These are phyloP conservation scores for Cyberlindnera xishuangbannaensis DNA, from an alignment of 805 yeast species.

Conservation along the genomic window DNA sequence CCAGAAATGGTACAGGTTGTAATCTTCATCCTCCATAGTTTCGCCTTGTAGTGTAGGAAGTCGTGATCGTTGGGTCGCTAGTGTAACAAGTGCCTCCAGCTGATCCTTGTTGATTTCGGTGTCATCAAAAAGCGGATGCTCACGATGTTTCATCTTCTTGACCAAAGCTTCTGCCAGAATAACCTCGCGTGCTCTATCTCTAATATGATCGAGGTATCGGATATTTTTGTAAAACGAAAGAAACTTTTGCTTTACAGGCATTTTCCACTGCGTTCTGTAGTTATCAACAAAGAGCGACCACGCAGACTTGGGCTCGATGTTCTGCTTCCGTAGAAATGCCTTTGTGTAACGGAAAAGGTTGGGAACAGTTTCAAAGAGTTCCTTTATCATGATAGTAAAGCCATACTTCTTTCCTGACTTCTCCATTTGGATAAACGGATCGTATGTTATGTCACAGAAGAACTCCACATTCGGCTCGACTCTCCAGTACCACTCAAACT, in stretches of 20 bases:
- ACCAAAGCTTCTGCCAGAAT: slow-evolving; percentile 28
- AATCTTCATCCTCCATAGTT: slow-evolving; percentile 59
- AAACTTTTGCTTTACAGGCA: slow-evolving; percentile 28
- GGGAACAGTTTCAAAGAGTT: slow-evolving; percentile 77
- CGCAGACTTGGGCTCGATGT: slow-evolving; percentile 48
- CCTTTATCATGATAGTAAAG: slow-evolving; percentile 73
- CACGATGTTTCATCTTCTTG: slow-evolving; percentile 7
- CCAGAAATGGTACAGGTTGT: slow-evolving; percentile 86
- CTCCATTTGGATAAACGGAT: slow-evolving; percentile 82
- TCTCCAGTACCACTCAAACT: slow-evolving; percentile 91
- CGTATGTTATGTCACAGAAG: slow-evolving; percentile 87
- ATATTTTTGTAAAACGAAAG: slow-evolving; percentile 24
- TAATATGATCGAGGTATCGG: slow-evolving; percentile 22
- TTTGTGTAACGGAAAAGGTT: slow-evolving; percentile 69
- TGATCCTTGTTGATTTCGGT: slow-evolving; percentile 27
- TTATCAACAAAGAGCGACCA: slow-evolving; percentile 62
- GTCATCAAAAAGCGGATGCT: slow-evolving; percentile 6
- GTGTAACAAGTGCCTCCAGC: slow-evolving; percentile 33
- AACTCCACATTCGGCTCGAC: slow-evolving; percentile 91
- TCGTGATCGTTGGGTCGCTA: slow-evolving; percentile 30
- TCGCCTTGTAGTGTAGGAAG: slow-evolving; percentile 40
- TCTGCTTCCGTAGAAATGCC: slow-evolving; percentile 46
- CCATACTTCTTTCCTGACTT: slow-evolving; percentile 69
- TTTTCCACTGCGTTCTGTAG: slow-evolving; percentile 29
- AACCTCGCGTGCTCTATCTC: slow-evolving; percentile 25